Conservation (phyloP, 2,329 filamentous ascomycete species). For the Aspergillus transmontanensis region DNA sequence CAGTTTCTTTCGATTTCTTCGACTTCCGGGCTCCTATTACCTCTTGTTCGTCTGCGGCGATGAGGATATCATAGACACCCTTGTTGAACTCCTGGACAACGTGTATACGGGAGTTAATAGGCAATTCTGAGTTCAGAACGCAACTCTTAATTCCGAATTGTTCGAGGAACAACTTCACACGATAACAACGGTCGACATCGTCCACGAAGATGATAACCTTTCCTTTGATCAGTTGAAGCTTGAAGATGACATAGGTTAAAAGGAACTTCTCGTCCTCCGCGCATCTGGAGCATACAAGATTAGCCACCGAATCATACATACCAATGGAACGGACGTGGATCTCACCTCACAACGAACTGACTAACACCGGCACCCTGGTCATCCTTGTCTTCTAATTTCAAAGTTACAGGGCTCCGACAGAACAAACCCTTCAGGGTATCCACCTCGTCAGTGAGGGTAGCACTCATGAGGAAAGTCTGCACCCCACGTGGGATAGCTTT, state of each 20-base stretch:
- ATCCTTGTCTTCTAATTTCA: slow-evolving; percentile 83
- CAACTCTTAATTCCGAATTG: slow-evolving; percentile 95
- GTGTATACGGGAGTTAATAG: slow-evolving; percentile 88
- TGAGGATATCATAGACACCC: slow-evolving; percentile 95
- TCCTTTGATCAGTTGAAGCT: slow-evolving; percentile 88
- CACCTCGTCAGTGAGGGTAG: slow-evolving; percentile 85
- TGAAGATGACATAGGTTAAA: slow-evolving; percentile 90
- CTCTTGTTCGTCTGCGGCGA: slow-evolving; percentile 90
- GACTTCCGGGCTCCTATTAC: slow-evolving; percentile 62
- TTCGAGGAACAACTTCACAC: slow-evolving; percentile 91
- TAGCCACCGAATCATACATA: slow-evolving; percentile 20
- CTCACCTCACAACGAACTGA: slow-evolving; percentile 82
- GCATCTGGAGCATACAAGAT: slow-evolving; percentile 55
- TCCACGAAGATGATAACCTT: slow-evolving; percentile 85
- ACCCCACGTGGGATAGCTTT: slow-evolving; percentile 79
- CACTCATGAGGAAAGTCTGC: slow-evolving; percentile 91
- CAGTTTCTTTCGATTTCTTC: slow-evolving; percentile 32
- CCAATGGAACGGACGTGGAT: slow-evolving; percentile 6
- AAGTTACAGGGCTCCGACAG: slow-evolving; percentile 74
- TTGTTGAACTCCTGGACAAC: slow-evolving; percentile 98
- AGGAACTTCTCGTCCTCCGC: slow-evolving; percentile 98
- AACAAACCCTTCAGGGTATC: slow-evolving; percentile 84
- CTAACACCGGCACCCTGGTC: slow-evolving; percentile 74
- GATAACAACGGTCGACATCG: slow-evolving; percentile 86
- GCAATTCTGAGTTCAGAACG: slow-evolving; percentile 90